phyloP scores from a whole-genome alignment of 176 grass and related monocot genomes.

The Lolium rigidum region DNA sequence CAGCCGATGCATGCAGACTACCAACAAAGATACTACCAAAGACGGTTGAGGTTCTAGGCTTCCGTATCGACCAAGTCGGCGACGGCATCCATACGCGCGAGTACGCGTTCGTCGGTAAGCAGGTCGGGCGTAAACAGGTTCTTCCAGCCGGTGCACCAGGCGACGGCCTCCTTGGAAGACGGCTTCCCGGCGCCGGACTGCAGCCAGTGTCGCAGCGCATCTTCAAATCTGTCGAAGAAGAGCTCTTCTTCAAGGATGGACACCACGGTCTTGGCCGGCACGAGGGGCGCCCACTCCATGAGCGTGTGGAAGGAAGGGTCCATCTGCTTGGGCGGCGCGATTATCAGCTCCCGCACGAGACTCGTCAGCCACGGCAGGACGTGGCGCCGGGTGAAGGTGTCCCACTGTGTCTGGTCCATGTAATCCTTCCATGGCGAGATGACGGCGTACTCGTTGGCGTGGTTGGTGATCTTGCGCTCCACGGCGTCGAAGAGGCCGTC shows the following conservation, averaged over 20 bases:
- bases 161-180: slow-evolving; percentile 36
- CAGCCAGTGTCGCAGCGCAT: slow-evolving; percentile 31
- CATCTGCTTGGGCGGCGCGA: slow-evolving; percentile 12
- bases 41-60: neutral
- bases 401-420: neutral
- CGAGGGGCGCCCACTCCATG: slow-evolving; percentile 63
- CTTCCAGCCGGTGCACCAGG: slow-evolving; percentile 69
- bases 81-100: slow-evolving; percentile 36
- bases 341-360: slow-evolving; percentile 50
- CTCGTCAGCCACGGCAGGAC: slow-evolving; percentile 56
- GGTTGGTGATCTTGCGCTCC: neutral
- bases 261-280: slow-evolving; percentile 56
- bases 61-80: slow-evolving; percentile 53
- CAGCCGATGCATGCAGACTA: neutral
- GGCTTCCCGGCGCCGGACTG: slow-evolving; percentile 6
- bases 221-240: slow-evolving; percentile 59
- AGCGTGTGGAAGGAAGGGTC: neutral
- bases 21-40: neutral
- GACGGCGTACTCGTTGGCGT: neutral
- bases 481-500: neutral
- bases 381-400: neutral
- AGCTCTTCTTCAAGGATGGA: slow-evolving; percentile 50
- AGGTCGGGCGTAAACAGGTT: slow-evolving; percentile 54
- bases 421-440: neutral
- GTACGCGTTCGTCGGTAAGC: slow-evolving; percentile 56